Conservation (phyloP, 192 early-diverging fungal genomes). For the Diversispora epigaea region DNA sequence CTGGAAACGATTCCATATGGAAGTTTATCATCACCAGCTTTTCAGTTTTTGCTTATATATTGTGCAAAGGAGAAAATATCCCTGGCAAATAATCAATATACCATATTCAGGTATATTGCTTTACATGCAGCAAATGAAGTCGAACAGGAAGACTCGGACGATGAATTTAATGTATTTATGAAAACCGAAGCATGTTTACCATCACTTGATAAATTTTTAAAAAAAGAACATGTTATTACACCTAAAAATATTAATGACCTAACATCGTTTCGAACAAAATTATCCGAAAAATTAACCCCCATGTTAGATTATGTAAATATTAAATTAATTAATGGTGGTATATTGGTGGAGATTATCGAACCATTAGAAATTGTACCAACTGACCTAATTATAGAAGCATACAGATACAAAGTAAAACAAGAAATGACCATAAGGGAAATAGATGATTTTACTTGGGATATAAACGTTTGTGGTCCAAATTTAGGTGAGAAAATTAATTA, state of each 20-base stretch:
- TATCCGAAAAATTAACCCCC: background rate
- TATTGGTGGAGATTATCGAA: background rate
- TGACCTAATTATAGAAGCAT: background rate
- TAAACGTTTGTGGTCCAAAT: background rate
- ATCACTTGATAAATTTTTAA: no score
- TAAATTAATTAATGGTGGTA: background rate
- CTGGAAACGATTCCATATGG: background rate
- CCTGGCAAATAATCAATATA: background rate
- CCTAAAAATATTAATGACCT: background rate
- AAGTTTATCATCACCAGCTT: background rate
- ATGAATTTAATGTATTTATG: no score
- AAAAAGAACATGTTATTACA: background rate
- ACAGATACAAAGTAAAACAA: background rate
- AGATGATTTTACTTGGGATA: background rate
- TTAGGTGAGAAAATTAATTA: no score
- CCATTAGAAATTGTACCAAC: constrained; percentile 1
- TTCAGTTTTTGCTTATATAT: background rate
- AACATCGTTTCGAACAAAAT: no score
- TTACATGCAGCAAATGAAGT: no score
- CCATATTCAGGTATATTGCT: background rate
- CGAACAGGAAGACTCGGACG: no score
- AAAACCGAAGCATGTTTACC: no score
- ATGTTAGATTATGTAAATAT: background rate
- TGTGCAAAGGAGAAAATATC: background rate
- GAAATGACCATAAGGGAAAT: no score